Percentiles rank a stretch among this genome's conserved stretches.
Evolutionary conservation across 2,329 filamentous ascomycete genomes (phyloP).

Genomic region (Neoarthrinium moseri): DNA sequence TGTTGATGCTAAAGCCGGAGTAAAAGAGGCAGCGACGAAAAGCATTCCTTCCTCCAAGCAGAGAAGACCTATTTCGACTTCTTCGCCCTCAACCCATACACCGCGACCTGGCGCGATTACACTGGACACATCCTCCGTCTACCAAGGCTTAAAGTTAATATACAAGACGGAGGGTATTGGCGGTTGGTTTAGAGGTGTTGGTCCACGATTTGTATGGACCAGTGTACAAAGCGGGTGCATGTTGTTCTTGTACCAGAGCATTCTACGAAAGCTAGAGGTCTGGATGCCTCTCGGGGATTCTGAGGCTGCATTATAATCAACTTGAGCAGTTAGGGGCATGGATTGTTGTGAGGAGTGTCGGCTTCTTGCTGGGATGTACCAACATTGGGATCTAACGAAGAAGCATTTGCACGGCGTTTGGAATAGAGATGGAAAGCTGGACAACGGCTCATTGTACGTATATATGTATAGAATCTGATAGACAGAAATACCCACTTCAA

Average conservation of each 20-base stretch:
- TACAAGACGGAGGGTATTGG: slow-evolving; percentile 85
- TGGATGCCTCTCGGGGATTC: slow-evolving; percentile 36
- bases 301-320: slow-evolving; percentile 22
- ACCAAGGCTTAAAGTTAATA: slow-evolving; percentile 80
- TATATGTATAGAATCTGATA: slow-evolving; percentile 19
- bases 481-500: slow-evolving; percentile 25
- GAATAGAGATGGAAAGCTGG: slow-evolving; percentile 10
- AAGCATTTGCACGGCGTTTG: slow-evolving; percentile 31
- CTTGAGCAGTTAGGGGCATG: not conserved
- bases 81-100: slow-evolving; percentile 81
- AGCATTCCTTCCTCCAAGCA: slow-evolving; percentile 38
- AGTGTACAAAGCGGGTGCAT: slow-evolving; percentile 96
- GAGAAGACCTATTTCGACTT: slow-evolving; percentile 80
- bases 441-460: not conserved
- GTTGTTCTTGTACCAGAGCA: slow-evolving; percentile 90
- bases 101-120: slow-evolving; percentile 75
- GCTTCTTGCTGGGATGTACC: slow-evolving; percentile 14
- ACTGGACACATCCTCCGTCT: slow-evolving; percentile 85
- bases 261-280: slow-evolving; percentile 73
- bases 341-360: not conserved
- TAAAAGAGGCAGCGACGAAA: slow-evolving; percentile 20
- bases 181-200: slow-evolving; percentile 93
- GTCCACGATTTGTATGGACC: slow-evolving; percentile 91
- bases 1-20: slow-evolving; percentile 21
- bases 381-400: slow-evolving; percentile 18